Percentiles rank a stretch among this genome's conserved stretches.
phyloP scores from a whole-genome alignment of 345 rosid species.

The Syzygium oleosum region DNA sequence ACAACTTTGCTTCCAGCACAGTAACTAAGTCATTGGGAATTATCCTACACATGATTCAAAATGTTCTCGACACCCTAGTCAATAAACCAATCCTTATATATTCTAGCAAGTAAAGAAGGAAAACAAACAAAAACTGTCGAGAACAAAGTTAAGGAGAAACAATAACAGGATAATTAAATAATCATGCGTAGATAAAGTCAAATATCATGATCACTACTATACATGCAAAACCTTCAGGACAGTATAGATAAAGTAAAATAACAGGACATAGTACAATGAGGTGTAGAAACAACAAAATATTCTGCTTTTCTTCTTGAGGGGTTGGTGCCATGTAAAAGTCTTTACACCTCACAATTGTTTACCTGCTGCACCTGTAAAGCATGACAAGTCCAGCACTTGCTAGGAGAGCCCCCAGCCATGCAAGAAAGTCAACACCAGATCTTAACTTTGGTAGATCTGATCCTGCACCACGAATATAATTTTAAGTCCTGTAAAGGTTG shows the following conservation, averaged over 20 bases:
- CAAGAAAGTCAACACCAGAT: conserved; percentile 65
- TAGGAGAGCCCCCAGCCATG: conserved; percentile 76
- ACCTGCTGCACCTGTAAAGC: conserved; percentile 96
- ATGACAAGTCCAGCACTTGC: conserved; percentile 67
- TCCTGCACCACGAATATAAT: conserved; percentile 34
- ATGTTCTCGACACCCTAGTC: not conserved
- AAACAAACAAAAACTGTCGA: not conserved
- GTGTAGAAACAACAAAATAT: not conserved
- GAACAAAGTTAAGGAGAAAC: not conserved
- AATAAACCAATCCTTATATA: not conserved
- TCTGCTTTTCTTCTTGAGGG: not conserved
- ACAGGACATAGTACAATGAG: not conserved
- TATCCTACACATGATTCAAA: not conserved
- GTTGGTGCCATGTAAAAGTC: not conserved
- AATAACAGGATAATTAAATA: not conserved
- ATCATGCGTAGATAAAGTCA: not conserved
- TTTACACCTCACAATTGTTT: not conserved
- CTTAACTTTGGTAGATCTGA: conserved; percentile 70
- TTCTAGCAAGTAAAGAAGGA: not conserved
- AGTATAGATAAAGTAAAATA: not conserved
- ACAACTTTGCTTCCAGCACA: not conserved
- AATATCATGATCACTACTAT: not conserved
- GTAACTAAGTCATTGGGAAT: not conserved
- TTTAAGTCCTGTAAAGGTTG: conserved; percentile 3
- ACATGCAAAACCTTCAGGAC: not conserved